Conservation (phyloP, 78 protist genomes). For the Dictyostelium brefeldianum region DNA sequence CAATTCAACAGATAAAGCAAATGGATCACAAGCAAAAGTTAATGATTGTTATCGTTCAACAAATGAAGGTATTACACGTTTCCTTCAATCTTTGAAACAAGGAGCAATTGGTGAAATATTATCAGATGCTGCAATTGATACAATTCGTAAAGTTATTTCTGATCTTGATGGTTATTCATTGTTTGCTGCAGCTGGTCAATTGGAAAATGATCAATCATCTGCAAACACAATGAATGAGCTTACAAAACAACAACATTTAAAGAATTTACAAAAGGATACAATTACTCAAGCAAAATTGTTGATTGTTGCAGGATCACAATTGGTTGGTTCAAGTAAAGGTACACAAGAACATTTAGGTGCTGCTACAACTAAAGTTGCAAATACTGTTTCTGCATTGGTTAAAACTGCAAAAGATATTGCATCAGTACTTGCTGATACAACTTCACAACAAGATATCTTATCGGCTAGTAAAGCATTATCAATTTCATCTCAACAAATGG, state of each 20-base stretch:
- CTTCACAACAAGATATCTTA: constrained; percentile 73
- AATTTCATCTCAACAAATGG: constrained; percentile 77
- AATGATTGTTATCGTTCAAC: constrained; percentile 61
- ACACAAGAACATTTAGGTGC: constrained; percentile 77
- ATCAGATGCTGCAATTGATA: constrained; percentile 80
- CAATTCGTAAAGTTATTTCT: constrained; percentile 52
- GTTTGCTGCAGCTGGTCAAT: constrained; percentile 85
- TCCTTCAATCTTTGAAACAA: constrained; percentile 83
- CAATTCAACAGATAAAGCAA: background rate
- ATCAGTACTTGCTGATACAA: constrained; percentile 30
- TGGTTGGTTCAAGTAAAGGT: constrained; percentile 77
- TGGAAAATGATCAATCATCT: constrained; percentile 31
- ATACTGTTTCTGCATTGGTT: constrained; percentile 22
- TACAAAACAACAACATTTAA: constrained; percentile 30
- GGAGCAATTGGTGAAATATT: constrained; percentile 88
- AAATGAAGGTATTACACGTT: constrained; percentile 56
- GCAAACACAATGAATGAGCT: constrained; percentile 1
- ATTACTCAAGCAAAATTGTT: constrained; percentile 53
- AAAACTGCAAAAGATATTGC: constrained; percentile 53
- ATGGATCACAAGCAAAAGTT: background rate
- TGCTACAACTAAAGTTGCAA: constrained; percentile 76
- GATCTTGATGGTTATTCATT: constrained; percentile 80
- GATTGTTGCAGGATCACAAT: constrained; percentile 62
- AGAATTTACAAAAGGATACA: constrained; percentile 67
- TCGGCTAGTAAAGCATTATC: constrained; percentile 71